Evolutionary conservation across 768 basidiomycete species (phyloP).

Genomic region (Russula emetica): DNA sequence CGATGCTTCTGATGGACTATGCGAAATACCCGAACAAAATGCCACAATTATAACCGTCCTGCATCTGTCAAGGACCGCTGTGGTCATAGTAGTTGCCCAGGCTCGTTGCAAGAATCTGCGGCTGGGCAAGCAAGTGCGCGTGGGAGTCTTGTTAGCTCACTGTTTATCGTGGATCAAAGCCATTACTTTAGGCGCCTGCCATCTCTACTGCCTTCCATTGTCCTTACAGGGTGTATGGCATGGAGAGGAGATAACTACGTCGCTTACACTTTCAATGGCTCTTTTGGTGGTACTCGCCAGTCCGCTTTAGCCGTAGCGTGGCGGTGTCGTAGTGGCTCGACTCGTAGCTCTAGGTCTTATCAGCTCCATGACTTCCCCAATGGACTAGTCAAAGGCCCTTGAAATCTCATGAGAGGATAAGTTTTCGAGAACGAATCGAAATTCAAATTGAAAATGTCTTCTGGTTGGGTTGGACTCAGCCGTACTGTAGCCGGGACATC

Average conservation of each 20-base stretch:
- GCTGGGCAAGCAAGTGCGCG: constrained; percentile 2
- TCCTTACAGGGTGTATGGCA: too few species aligned
- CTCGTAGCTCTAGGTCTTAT: too few species aligned
- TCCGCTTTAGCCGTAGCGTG: neutral
- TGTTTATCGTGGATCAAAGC: neutral
- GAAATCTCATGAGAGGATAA: too few species aligned
- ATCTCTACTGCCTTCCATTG: neutral
- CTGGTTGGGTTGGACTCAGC: too few species aligned
- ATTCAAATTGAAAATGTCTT: neutral
- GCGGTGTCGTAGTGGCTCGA: too few species aligned
- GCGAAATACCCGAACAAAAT: neutral
- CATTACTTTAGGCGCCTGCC: neutral
- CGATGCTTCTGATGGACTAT: neutral
- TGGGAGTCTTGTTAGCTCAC: constrained; percentile 9
- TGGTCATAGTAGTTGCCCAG: neutral
- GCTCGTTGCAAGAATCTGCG: neutral
- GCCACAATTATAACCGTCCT: neutral
- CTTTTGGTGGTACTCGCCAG: too few species aligned
- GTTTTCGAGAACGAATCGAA: neutral
- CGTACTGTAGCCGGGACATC: neutral
- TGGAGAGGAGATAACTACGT: neutral
- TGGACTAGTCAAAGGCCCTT: too few species aligned
- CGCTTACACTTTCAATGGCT: neutral
- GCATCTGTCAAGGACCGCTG: constrained; percentile 6
- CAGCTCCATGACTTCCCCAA: too few species aligned